Evolutionary conservation across 2,329 filamentous ascomycete genomes (phyloP).

Genomic region (Colletotrichum navitas): DNA sequence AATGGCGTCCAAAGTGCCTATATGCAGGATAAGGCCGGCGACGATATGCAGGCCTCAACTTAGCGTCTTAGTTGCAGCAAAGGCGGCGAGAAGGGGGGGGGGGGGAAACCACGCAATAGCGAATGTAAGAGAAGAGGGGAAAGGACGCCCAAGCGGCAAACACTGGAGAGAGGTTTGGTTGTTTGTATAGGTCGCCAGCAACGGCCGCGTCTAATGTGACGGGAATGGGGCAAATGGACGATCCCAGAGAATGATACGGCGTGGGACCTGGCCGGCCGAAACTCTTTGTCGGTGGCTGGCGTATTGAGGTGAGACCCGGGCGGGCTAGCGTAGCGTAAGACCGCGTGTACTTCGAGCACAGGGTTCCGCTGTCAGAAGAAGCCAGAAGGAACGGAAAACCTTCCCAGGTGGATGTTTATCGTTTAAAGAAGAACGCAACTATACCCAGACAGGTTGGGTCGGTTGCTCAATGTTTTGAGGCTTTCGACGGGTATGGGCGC

Average conservation of each 20-base stretch:
- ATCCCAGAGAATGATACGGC: conserved; percentile 26
- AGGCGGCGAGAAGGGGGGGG: neutral
- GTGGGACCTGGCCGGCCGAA: conserved; percentile 37
- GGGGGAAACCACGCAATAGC: conserved; percentile 3
- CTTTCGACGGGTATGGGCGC: conserved; percentile 31
- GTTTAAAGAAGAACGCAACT: conserved; percentile 3
- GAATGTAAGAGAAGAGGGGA: conserved; percentile 33
- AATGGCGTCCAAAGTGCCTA: conserved; percentile 16
- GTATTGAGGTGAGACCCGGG: conserved; percentile 22
- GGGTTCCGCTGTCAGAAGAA: conserved; percentile 19
- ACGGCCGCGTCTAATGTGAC: conserved; percentile 24
- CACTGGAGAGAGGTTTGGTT: conserved; percentile 9
- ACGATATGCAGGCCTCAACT: conserved; percentile 32
- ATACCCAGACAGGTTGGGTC: neutral
- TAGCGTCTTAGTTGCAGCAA: conserved; percentile 39
- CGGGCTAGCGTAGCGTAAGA: conserved; percentile 18
- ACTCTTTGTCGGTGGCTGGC: conserved; percentile 35
- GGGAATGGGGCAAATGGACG: conserved; percentile 33
- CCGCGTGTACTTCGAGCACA: conserved; percentile 15
- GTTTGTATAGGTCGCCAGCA: conserved; percentile 35
- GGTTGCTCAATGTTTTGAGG: neutral
- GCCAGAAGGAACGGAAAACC: neutral
- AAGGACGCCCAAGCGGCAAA: conserved; percentile 24
- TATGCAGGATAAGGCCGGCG: conserved; percentile 33
- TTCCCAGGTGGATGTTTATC: too few relatives aligned